Base-by-base conservation (phyloP, 148 eudicot species). In the Amaranthus palmeri region DNA sequence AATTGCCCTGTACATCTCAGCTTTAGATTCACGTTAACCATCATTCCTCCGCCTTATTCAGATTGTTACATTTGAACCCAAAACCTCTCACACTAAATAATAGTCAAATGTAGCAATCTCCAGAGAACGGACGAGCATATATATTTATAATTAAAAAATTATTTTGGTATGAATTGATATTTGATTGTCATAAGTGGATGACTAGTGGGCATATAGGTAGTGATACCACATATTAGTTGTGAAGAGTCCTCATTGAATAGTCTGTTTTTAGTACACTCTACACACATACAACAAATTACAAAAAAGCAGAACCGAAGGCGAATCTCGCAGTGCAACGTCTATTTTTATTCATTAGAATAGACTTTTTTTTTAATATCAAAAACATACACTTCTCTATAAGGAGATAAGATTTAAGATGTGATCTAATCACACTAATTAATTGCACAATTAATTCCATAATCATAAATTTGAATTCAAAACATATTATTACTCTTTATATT, bases 321-420 rank as follows among this genome's bases (percentile, higher is more conserved):
- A 59, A 71, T 59, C 65, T 47, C 12, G 63, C 54, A 55, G 9
- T 10, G 10, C 53, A 56, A 70, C 52, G 52, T 56, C 44, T 7
- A 45, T 69, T 70, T 53, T 45, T 48, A 18, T 58, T 25, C 50
- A 64, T 70, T 43, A 56, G 0, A 54, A 5, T 54, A 52, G 9
- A 7, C 5, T 1, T 7, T 7, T 25, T 18, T 8, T 5, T 58
- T 17, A 58, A 58, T 8, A 54, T 49, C 52, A 57, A 14, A 14
- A 64, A 64, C 50, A 45, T 14, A 58, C 36, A 58, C 7, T 17
- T 2, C 2, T 56, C 8, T 8, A 41, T 50, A 65, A 13, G 11
- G n/a, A 17, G 51, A 65, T n/a, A 15, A 6, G 40, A 65, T 18
- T 49, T 48, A 9, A 64, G 36, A 64, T 64, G 15, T 43, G 46